phyloP scores from a whole-genome alignment of 257 asterid genomes.

The Solanum clarkiae region DNA sequence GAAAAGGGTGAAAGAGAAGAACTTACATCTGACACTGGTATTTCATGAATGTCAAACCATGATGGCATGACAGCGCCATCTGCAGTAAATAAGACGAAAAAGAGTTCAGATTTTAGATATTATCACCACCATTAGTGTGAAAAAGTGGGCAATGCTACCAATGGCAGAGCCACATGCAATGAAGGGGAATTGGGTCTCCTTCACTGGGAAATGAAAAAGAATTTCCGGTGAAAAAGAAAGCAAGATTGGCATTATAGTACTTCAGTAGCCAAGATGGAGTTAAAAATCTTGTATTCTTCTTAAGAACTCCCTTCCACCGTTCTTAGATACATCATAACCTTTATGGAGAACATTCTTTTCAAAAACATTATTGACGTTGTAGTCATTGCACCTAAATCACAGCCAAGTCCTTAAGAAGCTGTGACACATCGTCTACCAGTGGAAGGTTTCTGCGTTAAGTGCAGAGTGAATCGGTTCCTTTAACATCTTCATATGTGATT shows the following conservation, averaged over 20 bases:
- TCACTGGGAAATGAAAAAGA: not conserved
- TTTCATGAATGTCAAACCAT: slow-evolving; percentile 89
- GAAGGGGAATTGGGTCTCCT: not conserved
- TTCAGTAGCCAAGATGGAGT: not conserved
- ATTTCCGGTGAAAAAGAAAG: not conserved
- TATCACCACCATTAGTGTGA: not conserved
- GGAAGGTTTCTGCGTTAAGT: too few species aligned
- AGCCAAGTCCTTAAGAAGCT: not conserved
- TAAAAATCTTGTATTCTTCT: not conserved
- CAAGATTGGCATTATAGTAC: not conserved
- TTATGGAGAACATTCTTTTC: not conserved
- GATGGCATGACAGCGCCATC: slow-evolving; percentile 98
- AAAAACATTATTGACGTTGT: not conserved
- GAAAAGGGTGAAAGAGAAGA: slow-evolving; percentile 3
- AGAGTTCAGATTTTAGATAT: not conserved
- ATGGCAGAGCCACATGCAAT: not conserved
- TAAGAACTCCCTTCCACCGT: not conserved
- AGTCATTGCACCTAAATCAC: not conserved
- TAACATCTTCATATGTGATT: not conserved
- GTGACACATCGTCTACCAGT: too few species aligned
- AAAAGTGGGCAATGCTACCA: not conserved
- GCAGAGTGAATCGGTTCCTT: too few species aligned
- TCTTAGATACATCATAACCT: not conserved
- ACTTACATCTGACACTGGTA: slow-evolving; percentile 86
- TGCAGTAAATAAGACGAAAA: slow-evolving; percentile 10